Conservation (phyloP, 1,284 basidiomycete species). For the Pterula multifida region DNA sequence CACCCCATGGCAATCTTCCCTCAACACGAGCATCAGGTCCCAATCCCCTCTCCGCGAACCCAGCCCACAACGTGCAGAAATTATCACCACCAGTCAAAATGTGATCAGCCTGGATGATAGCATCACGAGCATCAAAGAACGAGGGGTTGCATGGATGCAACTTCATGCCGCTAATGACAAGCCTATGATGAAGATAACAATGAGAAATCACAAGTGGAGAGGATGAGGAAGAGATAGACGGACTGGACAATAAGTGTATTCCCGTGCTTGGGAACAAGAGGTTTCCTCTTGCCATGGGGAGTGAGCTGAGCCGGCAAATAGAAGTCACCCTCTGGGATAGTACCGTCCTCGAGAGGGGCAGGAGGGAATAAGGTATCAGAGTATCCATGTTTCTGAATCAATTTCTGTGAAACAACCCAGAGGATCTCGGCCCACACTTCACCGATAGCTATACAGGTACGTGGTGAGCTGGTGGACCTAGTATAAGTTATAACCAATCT, state of each 20-base stretch:
- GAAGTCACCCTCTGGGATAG: slow-evolving; percentile 59
- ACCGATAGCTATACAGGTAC: slow-evolving; percentile 47
- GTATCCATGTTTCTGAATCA: slow-evolving; percentile 79
- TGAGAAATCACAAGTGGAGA: slow-evolving; percentile 1
- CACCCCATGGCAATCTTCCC: slow-evolving; percentile 88
- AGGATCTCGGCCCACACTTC: slow-evolving; percentile 96
- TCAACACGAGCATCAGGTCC: slow-evolving; percentile 64
- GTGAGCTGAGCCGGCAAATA: slow-evolving; percentile 36
- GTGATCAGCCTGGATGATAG: slow-evolving; percentile 90
- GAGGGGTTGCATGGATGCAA: slow-evolving; percentile 83
- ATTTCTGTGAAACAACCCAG: slow-evolving; percentile 68
- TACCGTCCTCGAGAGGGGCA: slow-evolving; percentile 42
- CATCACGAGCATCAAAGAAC: slow-evolving; percentile 89
- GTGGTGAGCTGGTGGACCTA: neutral
- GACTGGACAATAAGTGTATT: slow-evolving; percentile 79
- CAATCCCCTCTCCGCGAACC: slow-evolving; percentile 75
- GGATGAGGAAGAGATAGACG: slow-evolving; percentile 13
- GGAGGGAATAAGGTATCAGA: slow-evolving; percentile 75
- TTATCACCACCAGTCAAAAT: slow-evolving; percentile 89
- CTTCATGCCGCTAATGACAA: slow-evolving; percentile 90
- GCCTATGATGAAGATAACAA: slow-evolving; percentile 19
- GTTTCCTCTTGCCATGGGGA: slow-evolving; percentile 29
- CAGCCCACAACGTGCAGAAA: slow-evolving; percentile 80
- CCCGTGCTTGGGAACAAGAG: slow-evolving; percentile 81
- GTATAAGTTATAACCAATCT: neutral